Conservation (phyloP, 108 stramenopile genomes). For the Ochromonas danica region DNA sequence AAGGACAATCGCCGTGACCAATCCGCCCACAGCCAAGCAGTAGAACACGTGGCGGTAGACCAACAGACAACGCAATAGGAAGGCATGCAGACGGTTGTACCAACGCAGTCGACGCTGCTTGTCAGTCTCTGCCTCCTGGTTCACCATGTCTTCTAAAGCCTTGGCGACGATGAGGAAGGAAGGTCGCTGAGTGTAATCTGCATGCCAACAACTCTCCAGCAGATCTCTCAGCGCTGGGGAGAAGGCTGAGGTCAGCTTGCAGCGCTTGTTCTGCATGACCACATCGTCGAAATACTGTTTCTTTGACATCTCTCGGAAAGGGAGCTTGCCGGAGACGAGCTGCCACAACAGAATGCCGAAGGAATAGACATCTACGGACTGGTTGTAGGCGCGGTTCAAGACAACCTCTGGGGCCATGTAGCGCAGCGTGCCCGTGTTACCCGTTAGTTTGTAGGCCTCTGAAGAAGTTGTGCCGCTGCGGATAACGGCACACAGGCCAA, state of each 20-base stretch:
- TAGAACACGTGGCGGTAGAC: no score
- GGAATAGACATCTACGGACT: slow-evolving; percentile 28
- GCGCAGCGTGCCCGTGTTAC: slow-evolving; percentile 34
- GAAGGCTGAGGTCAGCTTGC: background rate
- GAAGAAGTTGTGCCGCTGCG: background rate
- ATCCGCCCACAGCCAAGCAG: no score
- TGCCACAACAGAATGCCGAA: slow-evolving; percentile 37
- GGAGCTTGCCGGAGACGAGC: background rate
- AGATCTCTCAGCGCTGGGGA: background rate
- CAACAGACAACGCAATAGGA: no score
- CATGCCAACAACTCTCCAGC: slow-evolving; percentile 20
- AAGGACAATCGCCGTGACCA: no score
- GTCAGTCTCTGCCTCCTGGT: background rate
- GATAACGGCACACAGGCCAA: slow-evolving; percentile 16
- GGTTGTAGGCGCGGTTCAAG: background rate
- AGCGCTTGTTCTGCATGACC: background rate
- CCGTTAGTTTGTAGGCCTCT: slow-evolving; percentile 19
- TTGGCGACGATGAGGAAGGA: background rate
- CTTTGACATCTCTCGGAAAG: slow-evolving; percentile 7
- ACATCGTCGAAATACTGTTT: slow-evolving; percentile 5
- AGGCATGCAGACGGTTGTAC: no score
- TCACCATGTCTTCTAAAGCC: background rate
- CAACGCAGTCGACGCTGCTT: background rate
- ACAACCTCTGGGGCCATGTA: slow-evolving; percentile 38
- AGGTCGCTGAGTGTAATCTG: background rate